Percentiles rank a stretch among this genome's conserved stretches.
phyloP scores from a whole-genome alignment of 345 rosid species.

The Aethionema arabicum region DNA sequence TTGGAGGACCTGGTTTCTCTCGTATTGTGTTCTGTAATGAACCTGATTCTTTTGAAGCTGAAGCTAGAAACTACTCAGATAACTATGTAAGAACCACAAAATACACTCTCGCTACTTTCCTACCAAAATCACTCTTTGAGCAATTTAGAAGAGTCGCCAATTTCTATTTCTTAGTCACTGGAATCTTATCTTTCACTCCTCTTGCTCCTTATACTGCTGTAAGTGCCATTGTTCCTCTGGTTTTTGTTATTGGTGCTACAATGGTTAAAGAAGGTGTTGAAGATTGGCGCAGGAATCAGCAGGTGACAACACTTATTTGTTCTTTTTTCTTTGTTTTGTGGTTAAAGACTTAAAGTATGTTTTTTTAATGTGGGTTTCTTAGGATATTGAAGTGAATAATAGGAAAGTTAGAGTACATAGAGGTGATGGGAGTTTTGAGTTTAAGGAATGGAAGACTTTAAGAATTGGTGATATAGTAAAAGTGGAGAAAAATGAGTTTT shows the following conservation, averaged over 20 bases:
- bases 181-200: conserved; percentile 66
- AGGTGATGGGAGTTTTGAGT: conserved; percentile 52
- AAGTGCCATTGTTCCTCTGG: conserved; percentile 70
- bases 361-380: conserved; percentile 7
- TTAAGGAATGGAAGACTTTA: conserved; percentile 64
- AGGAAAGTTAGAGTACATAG: conserved; percentile 69
- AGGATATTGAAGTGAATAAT: conserved; percentile 79
- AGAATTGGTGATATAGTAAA: conserved; percentile 83
- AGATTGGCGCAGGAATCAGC: conserved; percentile 77
- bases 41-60: conserved; percentile 63
- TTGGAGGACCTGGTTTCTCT: conserved; percentile 85
- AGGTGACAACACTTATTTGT: conserved; percentile 42
- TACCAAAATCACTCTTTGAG: conserved; percentile 93
- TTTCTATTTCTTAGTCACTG: conserved; percentile 75
- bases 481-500: conserved; percentile 79
- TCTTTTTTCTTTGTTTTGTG: conserved; percentile 6
- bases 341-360: conserved; percentile 1
- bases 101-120: conserved; percentile 70
- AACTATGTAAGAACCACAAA: conserved; percentile 80
- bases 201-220: conserved; percentile 74
- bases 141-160: conserved; percentile 97
- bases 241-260: conserved; percentile 71
- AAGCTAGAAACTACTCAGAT: conserved; percentile 43
- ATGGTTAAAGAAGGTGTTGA: conserved; percentile 92
- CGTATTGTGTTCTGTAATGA: conserved; percentile 80